A percentile compares a stretch with the other conserved stretches of the same genome.
phyloP scores from a whole-genome alignment of 495 filamentous ascomycete genomes.

The Lepraria neglecta region DNA sequence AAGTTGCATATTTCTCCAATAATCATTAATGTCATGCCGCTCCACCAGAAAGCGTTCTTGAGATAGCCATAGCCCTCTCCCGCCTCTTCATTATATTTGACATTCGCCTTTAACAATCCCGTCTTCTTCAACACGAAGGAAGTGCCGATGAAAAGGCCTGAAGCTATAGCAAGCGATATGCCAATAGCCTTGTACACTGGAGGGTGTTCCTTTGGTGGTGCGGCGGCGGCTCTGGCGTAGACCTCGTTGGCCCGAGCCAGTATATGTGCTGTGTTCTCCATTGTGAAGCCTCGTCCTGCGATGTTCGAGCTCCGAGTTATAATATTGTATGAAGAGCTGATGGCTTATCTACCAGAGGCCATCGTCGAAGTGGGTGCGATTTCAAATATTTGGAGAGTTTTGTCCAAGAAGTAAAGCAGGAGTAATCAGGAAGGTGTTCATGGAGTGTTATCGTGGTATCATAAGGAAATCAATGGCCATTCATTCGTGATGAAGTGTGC shows the following conservation, averaged over 20 bases:
- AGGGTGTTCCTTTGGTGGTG: conserved; percentile 37
- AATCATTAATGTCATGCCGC: conserved; percentile 95
- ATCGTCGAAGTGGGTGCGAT: neutral
- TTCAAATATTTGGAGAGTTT: neutral
- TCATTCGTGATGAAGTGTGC: neutral
- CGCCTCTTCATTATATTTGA: conserved; percentile 93
- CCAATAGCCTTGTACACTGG: conserved; percentile 79
- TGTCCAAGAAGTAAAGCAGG: neutral
- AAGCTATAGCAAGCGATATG: conserved; percentile 77
- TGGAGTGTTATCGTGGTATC: conserved; percentile 11
- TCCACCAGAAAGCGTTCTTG: conserved; percentile 94
- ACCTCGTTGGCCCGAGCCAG: conserved; percentile 43
- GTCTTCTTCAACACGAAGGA: conserved; percentile 96
- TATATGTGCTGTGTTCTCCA: conserved; percentile 43
- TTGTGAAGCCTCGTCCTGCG: conserved; percentile 21
- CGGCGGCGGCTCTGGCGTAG: conserved; percentile 38
- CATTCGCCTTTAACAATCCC: conserved; percentile 83
- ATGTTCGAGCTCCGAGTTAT: neutral
- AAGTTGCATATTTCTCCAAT: conserved; percentile 97
- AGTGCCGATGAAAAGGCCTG: conserved; percentile 87
- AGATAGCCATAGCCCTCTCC: conserved; percentile 97
- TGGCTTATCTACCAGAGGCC: conserved; percentile 1
- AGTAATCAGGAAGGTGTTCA: neutral
- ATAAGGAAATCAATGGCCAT: neutral
- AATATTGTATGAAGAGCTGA: neutral